These are phyloP conservation scores for Pleurotus cornucopiae DNA, from an alignment of 768 basidiomycete species.

Conservation along the genomic window DNA sequence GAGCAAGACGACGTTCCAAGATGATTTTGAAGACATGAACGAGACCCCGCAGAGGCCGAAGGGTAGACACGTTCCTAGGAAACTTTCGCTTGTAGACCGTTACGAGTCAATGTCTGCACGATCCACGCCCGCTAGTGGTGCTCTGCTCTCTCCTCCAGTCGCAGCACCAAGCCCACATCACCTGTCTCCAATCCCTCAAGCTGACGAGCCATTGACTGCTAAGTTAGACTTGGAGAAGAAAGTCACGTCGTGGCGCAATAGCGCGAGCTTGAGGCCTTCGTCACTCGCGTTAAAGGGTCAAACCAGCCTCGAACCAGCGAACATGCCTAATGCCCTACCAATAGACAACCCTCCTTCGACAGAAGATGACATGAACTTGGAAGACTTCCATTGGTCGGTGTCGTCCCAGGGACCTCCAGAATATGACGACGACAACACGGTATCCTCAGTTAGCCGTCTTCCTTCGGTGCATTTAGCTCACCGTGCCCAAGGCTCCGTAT, in stretches of 20 bases:
- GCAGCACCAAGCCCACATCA: constrained; percentile 28
- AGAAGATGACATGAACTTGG: constrained; percentile 49
- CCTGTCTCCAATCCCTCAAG: constrained; percentile 61
- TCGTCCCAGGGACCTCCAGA: constrained; percentile 64
- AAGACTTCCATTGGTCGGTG: constrained; percentile 68
- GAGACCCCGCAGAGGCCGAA: not conserved
- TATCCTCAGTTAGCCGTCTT: constrained; percentile 33
- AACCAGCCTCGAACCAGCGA: constrained; percentile 45
- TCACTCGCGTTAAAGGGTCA: constrained; percentile 48
- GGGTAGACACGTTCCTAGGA: constrained; percentile 55
- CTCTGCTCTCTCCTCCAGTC: constrained; percentile 20
- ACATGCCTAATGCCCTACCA: constrained; percentile 41
- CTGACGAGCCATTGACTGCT: constrained; percentile 51
- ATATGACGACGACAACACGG: constrained; percentile 29
- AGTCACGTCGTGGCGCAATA: constrained; percentile 66
- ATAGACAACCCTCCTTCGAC: constrained; percentile 22
- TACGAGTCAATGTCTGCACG: constrained; percentile 42
- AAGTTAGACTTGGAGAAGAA: constrained; percentile 48
- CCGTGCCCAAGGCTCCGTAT: constrained; percentile 53
- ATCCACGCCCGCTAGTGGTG: constrained; percentile 24
- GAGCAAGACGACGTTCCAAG: constrained; percentile 43
- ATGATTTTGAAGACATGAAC: constrained; percentile 29
- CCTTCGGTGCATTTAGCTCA: constrained; percentile 56
- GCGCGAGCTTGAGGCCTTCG: constrained; percentile 43
- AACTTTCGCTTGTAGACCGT: constrained; percentile 66